Conservation (phyloP, 495 filamentous ascomycete genomes). For the Trichoderma orchidacearum region DNA sequence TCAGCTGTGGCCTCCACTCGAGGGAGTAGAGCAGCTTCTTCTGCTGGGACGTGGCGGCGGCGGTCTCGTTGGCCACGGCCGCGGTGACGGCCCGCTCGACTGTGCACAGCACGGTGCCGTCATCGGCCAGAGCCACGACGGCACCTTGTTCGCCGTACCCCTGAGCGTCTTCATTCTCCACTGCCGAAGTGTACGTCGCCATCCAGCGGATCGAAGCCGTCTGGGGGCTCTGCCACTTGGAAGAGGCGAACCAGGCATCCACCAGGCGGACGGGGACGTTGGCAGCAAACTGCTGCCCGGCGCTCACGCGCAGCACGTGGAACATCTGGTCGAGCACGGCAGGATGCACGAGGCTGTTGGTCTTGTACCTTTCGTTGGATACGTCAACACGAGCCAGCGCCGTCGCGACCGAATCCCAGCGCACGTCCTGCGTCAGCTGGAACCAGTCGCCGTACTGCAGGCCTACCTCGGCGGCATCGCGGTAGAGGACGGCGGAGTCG, state of each 20-base stretch:
- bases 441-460: conserved; percentile 15
- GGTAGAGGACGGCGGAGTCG: conserved; percentile 14
- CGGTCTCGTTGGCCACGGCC: conserved; percentile 6
- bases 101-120: conserved; percentile 11
- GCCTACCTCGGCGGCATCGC: conserved; percentile 10
- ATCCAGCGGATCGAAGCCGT: conserved; percentile 8
- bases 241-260: conserved; percentile 15
- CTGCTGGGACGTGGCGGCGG: neutral
- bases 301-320: conserved; percentile 15
- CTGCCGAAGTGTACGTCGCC: conserved; percentile 4
- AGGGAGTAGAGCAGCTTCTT: conserved; percentile 15
- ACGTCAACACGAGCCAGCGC: conserved; percentile 11
- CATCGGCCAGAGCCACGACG: conserved; percentile 14
- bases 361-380: conserved; percentile 7
- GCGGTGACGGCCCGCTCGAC: conserved; percentile 9
- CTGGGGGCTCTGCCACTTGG: conserved; percentile 12
- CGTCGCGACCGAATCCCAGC: conserved; percentile 11
- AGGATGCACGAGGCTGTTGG: conserved; percentile 22
- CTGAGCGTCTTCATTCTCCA: neutral
- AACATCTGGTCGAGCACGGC: conserved; percentile 22
- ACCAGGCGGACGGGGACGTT: conserved; percentile 12
- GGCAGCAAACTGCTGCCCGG: conserved; percentile 7
- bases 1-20: conserved; percentile 20
- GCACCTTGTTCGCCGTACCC: neutral
- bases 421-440: conserved; percentile 13